These are phyloP conservation scores for Fusarium sp. DNA, from an alignment of 2,329 filamentous ascomycete species.

Conservation along the genomic window DNA sequence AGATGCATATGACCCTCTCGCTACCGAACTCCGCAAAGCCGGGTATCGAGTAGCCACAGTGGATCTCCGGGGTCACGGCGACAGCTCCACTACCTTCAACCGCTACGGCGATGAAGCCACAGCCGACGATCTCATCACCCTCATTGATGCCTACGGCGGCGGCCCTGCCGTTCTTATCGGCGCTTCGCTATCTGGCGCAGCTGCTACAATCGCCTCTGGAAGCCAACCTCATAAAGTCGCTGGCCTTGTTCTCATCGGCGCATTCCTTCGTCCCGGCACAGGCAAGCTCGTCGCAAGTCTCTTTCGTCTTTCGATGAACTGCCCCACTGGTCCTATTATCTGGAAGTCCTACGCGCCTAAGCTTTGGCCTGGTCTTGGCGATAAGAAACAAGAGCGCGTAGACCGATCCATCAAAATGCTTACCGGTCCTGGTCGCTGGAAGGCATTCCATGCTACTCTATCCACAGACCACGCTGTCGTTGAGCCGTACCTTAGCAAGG, in stretches of 20 bases:
- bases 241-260: constrained; percentile 15
- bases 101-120: constrained; percentile 26
- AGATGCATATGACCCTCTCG: constrained; percentile 21
- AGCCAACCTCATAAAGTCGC: constrained; percentile 20
- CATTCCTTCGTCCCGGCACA: constrained; percentile 18
- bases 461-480: constrained; percentile 24
- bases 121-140: constrained; percentile 12
- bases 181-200: constrained; percentile 17
- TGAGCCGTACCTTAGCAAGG: constrained; percentile 14
- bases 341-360: constrained; percentile 24
- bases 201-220: constrained; percentile 26
- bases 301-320: not conserved
- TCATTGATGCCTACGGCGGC: constrained; percentile 17
- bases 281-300: constrained; percentile 1
- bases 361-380: constrained; percentile 29
- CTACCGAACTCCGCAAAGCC: not conserved
- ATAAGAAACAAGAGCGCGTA: constrained; percentile 18
- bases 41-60: constrained; percentile 28
- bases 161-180: constrained; percentile 17
- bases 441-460: constrained; percentile 28
- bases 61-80: constrained; percentile 31
- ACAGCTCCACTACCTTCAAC: constrained; percentile 19
- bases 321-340: constrained; percentile 4
- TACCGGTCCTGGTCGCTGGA: constrained; percentile 23
- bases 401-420: constrained; percentile 13